Evolutionary conservation across 106 monocot species (phyloP), one percentile per base, ranked within the genome.

Genomic region (Alisma plantagoaquatica): DNA sequence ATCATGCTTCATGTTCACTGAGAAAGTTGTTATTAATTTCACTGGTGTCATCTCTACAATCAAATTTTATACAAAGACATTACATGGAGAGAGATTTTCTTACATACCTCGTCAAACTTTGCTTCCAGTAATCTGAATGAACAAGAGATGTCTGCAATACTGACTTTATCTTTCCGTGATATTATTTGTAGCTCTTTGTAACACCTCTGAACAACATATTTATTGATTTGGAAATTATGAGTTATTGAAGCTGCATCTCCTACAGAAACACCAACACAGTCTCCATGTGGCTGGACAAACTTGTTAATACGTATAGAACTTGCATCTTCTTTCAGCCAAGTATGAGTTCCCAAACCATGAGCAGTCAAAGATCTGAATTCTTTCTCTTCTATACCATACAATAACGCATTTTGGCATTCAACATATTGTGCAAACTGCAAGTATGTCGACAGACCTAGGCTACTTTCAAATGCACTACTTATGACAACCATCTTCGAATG

Each of bases 281-380:
- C 57, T 62, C 76, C 57, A 49, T 61, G 18, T 57, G 60, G 62
- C 46, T 65, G 62, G 27, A 54, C 54, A 73, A 63, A 59, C 58
- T 75, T 43, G 32, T 57, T 78, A 46, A 94, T 63, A 41, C 43
- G 44, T 67, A 71, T 63, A 49, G 56, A 53, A 18, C 70, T 30
- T 70, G 81, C 32, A 66, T 94, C 94, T 73, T 88, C 77, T 56
- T 73, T 94, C 43, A 94, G 63, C 94, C 94, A 94, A 70, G 51
- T 74, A 62, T 88, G 88, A 33, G 94, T 94, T 51, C 94, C 94
- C 59, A 94, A 70, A 33, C 94, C 88, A 69, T 94, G 94, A 2
- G 84, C 87, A 31, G 64, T 61, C 27, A 33, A 20, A 27, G 64
- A 22, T 27, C 24, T 49, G 1, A 49, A 25, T 35, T 48, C 48